Evolutionary conservation across 371 early-diverging fungal species (phyloP).

Genomic region (Chytridium lagenaria): DNA sequence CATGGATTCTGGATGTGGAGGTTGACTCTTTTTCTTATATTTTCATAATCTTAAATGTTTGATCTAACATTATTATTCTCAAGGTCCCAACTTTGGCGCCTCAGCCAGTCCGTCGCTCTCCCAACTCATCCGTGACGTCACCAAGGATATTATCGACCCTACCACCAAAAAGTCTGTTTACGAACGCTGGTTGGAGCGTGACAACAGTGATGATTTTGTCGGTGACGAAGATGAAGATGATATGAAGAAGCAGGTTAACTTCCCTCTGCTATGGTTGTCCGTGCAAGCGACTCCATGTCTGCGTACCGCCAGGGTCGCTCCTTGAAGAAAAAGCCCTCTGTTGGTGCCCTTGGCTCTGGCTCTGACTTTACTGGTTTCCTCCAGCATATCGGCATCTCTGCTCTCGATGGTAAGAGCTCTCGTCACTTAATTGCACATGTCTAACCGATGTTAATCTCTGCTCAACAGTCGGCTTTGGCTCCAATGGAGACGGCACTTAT

Average conservation of each 20-base stretch:
- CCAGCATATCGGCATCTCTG: constrained; percentile 66
- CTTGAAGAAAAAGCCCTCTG: constrained; percentile 17
- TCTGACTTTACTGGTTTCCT: constrained; percentile 65
- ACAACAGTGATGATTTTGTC: constrained; percentile 6
- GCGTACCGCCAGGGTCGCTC: background rate
- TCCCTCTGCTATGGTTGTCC: background rate
- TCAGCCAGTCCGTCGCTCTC: constrained; percentile 61
- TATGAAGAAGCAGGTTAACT: background rate
- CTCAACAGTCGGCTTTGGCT: constrained; percentile 50
- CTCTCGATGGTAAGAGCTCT: constrained; percentile 46
- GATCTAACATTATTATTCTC: constrained; percentile 16
- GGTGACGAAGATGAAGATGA: constrained; percentile 11
- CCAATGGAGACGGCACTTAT: constrained; percentile 54
- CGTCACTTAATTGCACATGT: too few species aligned
- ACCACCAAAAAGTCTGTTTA: constrained; percentile 56
- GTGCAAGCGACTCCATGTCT: background rate
- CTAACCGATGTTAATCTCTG: background rate
- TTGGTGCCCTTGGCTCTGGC: constrained; percentile 56
- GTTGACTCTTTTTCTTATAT: background rate
- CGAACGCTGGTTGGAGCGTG: constrained; percentile 41
- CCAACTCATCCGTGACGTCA: constrained; percentile 58
- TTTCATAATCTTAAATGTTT: background rate
- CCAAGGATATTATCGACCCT: constrained; percentile 60
- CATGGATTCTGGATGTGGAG: constrained; percentile 47
- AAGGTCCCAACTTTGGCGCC: constrained; percentile 57